Percentiles rank a stretch among this genome's conserved stretches.
These are phyloP conservation scores for Dalbergia cochinchinensis DNA, from an alignment of 306 rosid genomes.

Conservation along the genomic window DNA sequence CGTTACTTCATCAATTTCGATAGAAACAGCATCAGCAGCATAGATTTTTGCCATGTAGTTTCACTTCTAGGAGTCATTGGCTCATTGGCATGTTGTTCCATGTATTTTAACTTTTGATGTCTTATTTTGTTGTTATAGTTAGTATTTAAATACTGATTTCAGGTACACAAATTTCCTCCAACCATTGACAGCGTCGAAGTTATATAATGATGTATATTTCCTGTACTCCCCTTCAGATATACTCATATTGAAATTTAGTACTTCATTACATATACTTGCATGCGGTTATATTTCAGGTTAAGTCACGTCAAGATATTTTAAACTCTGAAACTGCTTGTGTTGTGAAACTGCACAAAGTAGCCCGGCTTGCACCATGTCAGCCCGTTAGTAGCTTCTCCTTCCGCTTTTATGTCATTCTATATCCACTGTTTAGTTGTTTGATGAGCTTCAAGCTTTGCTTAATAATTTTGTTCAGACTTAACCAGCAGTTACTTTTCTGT, in stretches of 20 bases:
- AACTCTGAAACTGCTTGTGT: constrained; percentile 97
- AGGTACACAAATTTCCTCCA: constrained; percentile 97
- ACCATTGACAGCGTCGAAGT: constrained; percentile 92
- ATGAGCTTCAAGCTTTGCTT: background rate
- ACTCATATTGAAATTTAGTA: too few relatives aligned
- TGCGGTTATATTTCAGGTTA: constrained; percentile 64
- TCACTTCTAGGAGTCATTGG: background rate
- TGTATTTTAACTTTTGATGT: background rate
- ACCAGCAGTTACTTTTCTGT: background rate
- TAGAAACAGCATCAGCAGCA: background rate
- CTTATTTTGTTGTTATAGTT: background rate
- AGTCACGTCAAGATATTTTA: constrained; percentile 78
- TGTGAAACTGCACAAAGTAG: constrained; percentile 84
- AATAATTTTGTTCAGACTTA: background rate
- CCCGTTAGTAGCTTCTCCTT: constrained; percentile 61
- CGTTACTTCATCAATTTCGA: too few relatives aligned
- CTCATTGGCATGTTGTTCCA: too few relatives aligned
- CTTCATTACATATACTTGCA: background rate
- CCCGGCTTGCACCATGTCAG: constrained; percentile 84
- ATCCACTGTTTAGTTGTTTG: background rate
- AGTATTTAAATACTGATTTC: constrained; percentile 27
- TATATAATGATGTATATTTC: constrained; percentile 80
- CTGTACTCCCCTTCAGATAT: constrained; percentile 24
- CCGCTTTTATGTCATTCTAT: too few relatives aligned
- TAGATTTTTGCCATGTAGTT: constrained; percentile 1